These are phyloP conservation scores for Phytophthora sansomeana DNA, from an alignment of 352 stramenopile species.

Conservation along the genomic window DNA sequence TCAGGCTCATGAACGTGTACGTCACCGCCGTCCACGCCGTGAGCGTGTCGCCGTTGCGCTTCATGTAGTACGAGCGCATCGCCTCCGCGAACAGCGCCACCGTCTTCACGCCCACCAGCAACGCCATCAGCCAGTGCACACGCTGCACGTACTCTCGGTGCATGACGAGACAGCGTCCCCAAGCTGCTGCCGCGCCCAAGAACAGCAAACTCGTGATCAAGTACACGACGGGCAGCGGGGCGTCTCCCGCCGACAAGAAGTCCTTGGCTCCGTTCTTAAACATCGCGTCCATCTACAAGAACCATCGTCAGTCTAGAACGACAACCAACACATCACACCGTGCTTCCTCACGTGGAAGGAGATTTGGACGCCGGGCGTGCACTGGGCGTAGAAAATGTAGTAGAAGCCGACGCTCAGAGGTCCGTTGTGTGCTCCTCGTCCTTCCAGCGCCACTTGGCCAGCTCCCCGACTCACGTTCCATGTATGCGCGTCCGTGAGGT, in stretches of 20 bases:
- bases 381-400: slow-evolving; percentile 90
- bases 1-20: slow-evolving; percentile 96
- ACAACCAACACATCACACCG: not conserved
- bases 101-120: slow-evolving; percentile 94
- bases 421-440: slow-evolving; percentile 22
- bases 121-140: slow-evolving; percentile 96
- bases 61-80: slow-evolving; percentile 97
- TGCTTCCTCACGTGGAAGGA: slow-evolving; percentile 83
- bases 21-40: slow-evolving; percentile 94
- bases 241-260: slow-evolving; percentile 88
- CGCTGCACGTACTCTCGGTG: slow-evolving; percentile 74
- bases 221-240: slow-evolving; percentile 88
- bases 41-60: slow-evolving; percentile 91
- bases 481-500: slow-evolving; percentile 61
- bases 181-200: slow-evolving; percentile 58
- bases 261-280: slow-evolving; percentile 86
- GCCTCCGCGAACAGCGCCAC: slow-evolving; percentile 95
- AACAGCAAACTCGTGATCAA: slow-evolving; percentile 83
- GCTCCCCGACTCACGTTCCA: slow-evolving; percentile 64
- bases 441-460: slow-evolving; percentile 16
- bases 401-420: slow-evolving; percentile 77
- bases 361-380: slow-evolving; percentile 71
- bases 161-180: slow-evolving; percentile 66
- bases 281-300: slow-evolving; percentile 72
- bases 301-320: not conserved